phyloP scores from a whole-genome alignment of 495 filamentous ascomycete genomes.

The Amphirosellinia nigrospora region DNA sequence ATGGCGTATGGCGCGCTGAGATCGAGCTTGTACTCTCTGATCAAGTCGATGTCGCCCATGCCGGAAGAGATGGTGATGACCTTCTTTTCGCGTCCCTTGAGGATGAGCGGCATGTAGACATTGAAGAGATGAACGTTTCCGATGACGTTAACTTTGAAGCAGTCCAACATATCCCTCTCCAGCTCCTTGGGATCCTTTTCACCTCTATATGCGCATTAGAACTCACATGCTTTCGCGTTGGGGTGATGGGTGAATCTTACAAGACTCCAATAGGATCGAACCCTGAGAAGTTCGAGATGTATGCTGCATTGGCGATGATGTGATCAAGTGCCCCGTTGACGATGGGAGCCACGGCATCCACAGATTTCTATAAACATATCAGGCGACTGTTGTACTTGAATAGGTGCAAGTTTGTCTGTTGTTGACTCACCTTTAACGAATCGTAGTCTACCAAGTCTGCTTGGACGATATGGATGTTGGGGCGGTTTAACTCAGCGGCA shows the following conservation, averaged over 20 bases:
- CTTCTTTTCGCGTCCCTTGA: constrained; percentile 58
- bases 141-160: constrained; percentile 52
- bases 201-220: constrained; percentile 31
- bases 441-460: constrained; percentile 52
- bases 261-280: constrained; percentile 26
- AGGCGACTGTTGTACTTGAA: constrained; percentile 2
- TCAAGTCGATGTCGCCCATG: constrained; percentile 45
- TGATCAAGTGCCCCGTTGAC: constrained; percentile 53
- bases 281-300: constrained; percentile 25
- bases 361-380: constrained; percentile 40
- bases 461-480: constrained; percentile 53
- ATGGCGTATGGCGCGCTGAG: constrained; percentile 34
- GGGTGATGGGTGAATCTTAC: constrained; percentile 27
- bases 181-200: constrained; percentile 32
- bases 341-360: constrained; percentile 39
- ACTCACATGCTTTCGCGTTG: constrained; percentile 12
- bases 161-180: constrained; percentile 34
- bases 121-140: constrained; percentile 59
- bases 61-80: constrained; percentile 60
- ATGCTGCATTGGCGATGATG: constrained; percentile 59
- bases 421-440: constrained; percentile 41
- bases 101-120: constrained; percentile 60
- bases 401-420: neutral
- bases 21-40: constrained; percentile 32
- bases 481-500: constrained; percentile 39